Evolutionary conservation across 2,329 filamentous ascomycete genomes (phyloP).

Genomic region (Tolypocladium sp.): DNA sequence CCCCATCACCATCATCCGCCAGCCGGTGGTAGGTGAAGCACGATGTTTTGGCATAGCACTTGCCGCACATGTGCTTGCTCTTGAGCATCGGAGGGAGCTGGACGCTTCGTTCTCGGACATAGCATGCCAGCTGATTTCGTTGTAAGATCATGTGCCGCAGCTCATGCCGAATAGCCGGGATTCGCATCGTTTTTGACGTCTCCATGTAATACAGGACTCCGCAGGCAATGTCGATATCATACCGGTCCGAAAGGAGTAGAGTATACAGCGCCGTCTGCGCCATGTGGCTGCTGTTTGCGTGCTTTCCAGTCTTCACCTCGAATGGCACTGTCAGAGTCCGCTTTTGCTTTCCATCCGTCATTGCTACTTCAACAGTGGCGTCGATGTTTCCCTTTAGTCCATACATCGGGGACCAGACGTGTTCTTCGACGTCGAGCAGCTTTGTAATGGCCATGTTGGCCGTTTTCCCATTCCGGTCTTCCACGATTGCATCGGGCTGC

Average conservation of each 20-base stretch:
- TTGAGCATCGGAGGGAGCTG: slow-evolving; percentile 81
- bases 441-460: slow-evolving; percentile 83
- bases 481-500: slow-evolving; percentile 61
- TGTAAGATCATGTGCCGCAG: slow-evolving; percentile 95
- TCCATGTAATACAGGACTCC: slow-evolving; percentile 95
- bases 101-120: slow-evolving; percentile 69
- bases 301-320: slow-evolving; percentile 90
- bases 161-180: slow-evolving; percentile 79
- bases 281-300: slow-evolving; percentile 71
- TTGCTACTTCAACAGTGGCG: slow-evolving; percentile 82
- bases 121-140: slow-evolving; percentile 80
- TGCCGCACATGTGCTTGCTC: slow-evolving; percentile 70
- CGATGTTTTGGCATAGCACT: slow-evolving; percentile 81
- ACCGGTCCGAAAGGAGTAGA: slow-evolving; percentile 82
- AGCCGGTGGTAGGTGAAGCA: slow-evolving; percentile 95
- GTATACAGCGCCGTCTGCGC: slow-evolving; percentile 95
- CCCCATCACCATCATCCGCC: slow-evolving; percentile 71
- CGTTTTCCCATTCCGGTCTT: slow-evolving; percentile 68
- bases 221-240: slow-evolving; percentile 84
- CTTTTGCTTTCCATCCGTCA: slow-evolving; percentile 58
- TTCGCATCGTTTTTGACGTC: slow-evolving; percentile 73
- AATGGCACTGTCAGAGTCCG: slow-evolving; percentile 79
- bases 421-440: slow-evolving; percentile 91
- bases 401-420: slow-evolving; percentile 97
- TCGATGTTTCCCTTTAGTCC: slow-evolving; percentile 97